phyloP scores from a whole-genome alignment of 306 rosid genomes.

The Ziziphus jujuba region DNA sequence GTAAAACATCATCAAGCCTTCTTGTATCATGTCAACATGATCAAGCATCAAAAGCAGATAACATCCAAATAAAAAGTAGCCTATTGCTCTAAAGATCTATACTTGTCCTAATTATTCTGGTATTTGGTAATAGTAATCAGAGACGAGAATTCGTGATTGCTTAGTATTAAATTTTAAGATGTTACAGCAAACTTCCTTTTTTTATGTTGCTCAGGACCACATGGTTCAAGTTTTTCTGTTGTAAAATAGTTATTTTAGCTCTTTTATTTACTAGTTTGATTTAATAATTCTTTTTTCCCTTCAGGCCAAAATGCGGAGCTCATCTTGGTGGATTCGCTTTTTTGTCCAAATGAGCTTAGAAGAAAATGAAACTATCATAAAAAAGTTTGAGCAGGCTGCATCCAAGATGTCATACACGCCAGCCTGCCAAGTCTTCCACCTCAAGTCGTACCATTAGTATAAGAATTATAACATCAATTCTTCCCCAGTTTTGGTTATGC shows the following conservation, averaged over 20 bases:
- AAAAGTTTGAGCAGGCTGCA: slow-evolving; percentile 74
- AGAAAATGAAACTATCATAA: slow-evolving; percentile 54
- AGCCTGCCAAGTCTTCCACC: slow-evolving; percentile 82
- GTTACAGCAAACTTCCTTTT: slow-evolving; percentile 1
- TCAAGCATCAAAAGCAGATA: background rate
- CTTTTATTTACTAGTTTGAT: slow-evolving; percentile 1
- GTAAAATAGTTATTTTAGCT: slow-evolving; percentile 5
- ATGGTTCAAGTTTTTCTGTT: background rate
- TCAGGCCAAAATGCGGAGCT: slow-evolving; percentile 88
- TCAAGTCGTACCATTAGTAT: slow-evolving; percentile 60
- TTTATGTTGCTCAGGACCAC: background rate
- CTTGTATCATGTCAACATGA: background rate
- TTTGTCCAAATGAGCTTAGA: slow-evolving; percentile 60
- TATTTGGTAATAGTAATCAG: background rate
- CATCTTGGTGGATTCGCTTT: slow-evolving; percentile 84
- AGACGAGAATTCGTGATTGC: background rate
- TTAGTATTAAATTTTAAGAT: background rate
- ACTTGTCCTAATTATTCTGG: background rate
- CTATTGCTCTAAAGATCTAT: background rate
- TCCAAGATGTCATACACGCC: slow-evolving; percentile 59
- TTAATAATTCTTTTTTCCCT: slow-evolving; percentile 21
- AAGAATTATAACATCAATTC: slow-evolving; percentile 15
- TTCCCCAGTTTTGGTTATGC: slow-evolving; percentile 22
- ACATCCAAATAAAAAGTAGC: background rate
- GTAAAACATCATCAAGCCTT: background rate